Conservation (phyloP, 257 asterid genomes). For the Gentiana straminea region DNA sequence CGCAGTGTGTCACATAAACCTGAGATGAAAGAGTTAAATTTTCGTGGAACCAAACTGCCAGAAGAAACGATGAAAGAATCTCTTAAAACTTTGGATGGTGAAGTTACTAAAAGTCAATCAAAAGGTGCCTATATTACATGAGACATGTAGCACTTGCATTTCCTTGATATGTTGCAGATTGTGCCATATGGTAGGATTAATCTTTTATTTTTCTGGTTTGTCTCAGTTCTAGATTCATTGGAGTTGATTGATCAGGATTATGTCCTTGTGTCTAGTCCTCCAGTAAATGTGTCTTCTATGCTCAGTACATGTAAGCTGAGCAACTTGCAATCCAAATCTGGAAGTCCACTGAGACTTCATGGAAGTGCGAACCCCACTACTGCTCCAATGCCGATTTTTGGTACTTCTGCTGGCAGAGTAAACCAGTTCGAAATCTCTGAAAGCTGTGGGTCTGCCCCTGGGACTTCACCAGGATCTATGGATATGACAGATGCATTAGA, state of each 20-base stretch:
- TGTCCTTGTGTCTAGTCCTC: constrained; percentile 70
- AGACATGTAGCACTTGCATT: constrained; percentile 2
- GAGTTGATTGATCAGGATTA: constrained; percentile 79
- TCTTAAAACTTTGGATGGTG: constrained; percentile 27
- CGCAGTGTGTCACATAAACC: constrained; percentile 21
- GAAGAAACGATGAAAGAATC: constrained; percentile 50
- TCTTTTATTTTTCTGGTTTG: constrained; percentile 19
- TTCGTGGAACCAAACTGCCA: constrained; percentile 29
- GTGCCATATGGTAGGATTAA: constrained; percentile 7
- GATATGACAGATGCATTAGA: constrained; percentile 37
- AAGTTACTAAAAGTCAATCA: constrained; percentile 23
- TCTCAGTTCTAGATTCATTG: constrained; percentile 46
- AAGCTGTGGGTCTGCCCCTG: constrained; percentile 50
- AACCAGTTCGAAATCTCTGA: constrained; percentile 33
- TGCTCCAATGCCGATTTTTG: constrained; percentile 49
- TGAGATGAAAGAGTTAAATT: constrained; percentile 22
- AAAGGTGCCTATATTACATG: constrained; percentile 38
- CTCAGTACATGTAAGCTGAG: constrained; percentile 34
- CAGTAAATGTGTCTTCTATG: constrained; percentile 51
- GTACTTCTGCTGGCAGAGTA: constrained; percentile 28
- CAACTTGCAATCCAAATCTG: constrained; percentile 39
- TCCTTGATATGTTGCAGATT: constrained; percentile 4
- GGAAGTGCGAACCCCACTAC: constrained; percentile 29
- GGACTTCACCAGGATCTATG: constrained; percentile 48
- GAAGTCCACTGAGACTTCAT: constrained; percentile 31